These are phyloP conservation scores for Pholiota molesta DNA, from an alignment of 768 basidiomycete species.

Conservation along the genomic window DNA sequence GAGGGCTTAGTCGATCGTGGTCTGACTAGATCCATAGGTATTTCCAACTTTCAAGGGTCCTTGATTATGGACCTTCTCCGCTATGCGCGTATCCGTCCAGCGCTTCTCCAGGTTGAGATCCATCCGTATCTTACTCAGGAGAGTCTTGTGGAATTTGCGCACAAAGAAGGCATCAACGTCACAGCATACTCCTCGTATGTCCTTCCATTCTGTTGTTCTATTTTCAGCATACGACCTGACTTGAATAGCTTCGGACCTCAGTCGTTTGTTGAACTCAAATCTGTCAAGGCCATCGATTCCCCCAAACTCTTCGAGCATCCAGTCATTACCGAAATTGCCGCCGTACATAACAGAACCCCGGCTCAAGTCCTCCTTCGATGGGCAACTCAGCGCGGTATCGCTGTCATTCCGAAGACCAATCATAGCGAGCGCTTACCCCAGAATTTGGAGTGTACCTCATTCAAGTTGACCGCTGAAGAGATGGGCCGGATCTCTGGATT, in stretches of 20 bases:
- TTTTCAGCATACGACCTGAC: neutral
- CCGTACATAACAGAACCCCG: conserved; percentile 52
- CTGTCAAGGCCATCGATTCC: conserved; percentile 53
- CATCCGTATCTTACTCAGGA: conserved; percentile 75
- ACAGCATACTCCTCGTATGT: conserved; percentile 61
- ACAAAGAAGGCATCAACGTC: conserved; percentile 57
- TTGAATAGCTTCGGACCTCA: conserved; percentile 28
- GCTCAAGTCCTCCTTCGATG: conserved; percentile 80
- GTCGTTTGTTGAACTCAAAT: conserved; percentile 69
- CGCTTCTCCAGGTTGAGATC: conserved; percentile 68
- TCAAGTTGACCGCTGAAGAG: conserved; percentile 59
- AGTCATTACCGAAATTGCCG: conserved; percentile 46
- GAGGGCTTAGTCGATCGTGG: conserved; percentile 79
- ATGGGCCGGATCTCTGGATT: conserved; percentile 59
- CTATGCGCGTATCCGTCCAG: conserved; percentile 74
- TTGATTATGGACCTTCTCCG: conserved; percentile 76
- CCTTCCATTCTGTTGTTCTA: neutral
- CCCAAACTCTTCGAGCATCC: conserved; percentile 56
- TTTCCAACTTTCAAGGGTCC: conserved; percentile 74
- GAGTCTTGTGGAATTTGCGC: conserved; percentile 56
- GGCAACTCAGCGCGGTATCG: conserved; percentile 75
- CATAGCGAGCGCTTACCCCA: conserved; percentile 45
- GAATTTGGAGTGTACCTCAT: conserved; percentile 47
- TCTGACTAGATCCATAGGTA: conserved; percentile 76
- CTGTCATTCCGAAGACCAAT: conserved; percentile 78